Evolutionary conservation across 495 filamentous ascomycete genomes (phyloP), one percentile per base, ranked within the genome.

Genomic region (Penicillium desertorum): DNA sequence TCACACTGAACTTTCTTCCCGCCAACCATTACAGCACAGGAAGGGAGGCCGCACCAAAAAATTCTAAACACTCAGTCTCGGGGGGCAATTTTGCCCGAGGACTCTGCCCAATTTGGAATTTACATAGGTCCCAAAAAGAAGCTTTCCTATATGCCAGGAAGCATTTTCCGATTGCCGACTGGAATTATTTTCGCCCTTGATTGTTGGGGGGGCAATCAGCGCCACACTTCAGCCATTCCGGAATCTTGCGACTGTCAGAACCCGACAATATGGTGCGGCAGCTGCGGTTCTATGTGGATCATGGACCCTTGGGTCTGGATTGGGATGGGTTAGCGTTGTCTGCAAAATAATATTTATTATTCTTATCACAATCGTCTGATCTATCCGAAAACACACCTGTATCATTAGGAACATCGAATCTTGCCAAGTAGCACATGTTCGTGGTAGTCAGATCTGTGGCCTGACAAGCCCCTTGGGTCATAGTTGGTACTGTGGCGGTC

Each of bases 181-280:
- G 5, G 8, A 48, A 29, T 51, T 36, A 14, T 25, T 56, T 37
- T 36, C 14, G 12, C 17, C 5, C 17, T 59, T 43, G 22, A 5
- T n/a, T 27, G 41, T 42, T 14, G n/a, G 2, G 42, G 42, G 14
- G 27, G 25, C 11, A 34, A 17, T 10, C 54, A 9, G 55, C 47
- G 48, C 47, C 51, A 52, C 45, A 41, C 30, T 60, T 30, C 46
- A 44, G 39, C 37, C 23, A 29, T 54, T 45, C 12, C 44, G 30
- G 32, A 27, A 27, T 46, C 54, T 52, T 49, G 59, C 57, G 57
- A 57, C 46, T 64, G 62, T 63, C 58, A 62, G 34, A 71, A 69
- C 73, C 73, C 71, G 70, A 70, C 71, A 70, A 52, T 64, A 30
- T 62, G 73, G 73, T 61, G 59, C 65, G 59, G 55, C 56, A 65